Percentiles rank a stretch among this genome's conserved stretches.
These are phyloP conservation scores for Fusarium piperis DNA, from an alignment of 2,329 filamentous ascomycete genomes.

Conservation along the genomic window DNA sequence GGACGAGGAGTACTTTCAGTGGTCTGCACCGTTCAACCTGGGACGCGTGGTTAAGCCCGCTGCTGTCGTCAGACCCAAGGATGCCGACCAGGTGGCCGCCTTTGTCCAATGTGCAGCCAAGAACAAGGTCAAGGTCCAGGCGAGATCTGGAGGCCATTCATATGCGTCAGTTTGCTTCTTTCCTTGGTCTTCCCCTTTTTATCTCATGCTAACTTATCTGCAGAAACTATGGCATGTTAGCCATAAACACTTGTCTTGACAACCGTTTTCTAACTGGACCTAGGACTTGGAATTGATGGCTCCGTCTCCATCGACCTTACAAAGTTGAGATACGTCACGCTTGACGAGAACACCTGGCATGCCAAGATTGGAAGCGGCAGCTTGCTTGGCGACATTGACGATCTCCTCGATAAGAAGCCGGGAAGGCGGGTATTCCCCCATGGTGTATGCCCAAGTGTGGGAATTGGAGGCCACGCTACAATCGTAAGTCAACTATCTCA, in stretches of 20 bases:
- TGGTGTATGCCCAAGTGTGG: background rate
- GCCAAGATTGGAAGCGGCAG: too few relatives aligned
- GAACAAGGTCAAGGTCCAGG: background rate
- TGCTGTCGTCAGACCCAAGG: background rate
- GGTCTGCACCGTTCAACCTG: background rate
- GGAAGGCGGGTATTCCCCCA: too few relatives aligned
- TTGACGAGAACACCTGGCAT: too few relatives aligned
- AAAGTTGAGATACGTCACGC: too few relatives aligned
- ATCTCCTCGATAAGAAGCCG: too few relatives aligned
- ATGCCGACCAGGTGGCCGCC: background rate
- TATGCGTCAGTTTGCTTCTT: background rate
- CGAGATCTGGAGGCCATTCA: background rate
- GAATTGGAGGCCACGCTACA: background rate
- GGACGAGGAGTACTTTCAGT: too few relatives aligned
- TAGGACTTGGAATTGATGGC: too few relatives aligned
- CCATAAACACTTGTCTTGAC: background rate
- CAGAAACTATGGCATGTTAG: too few relatives aligned
- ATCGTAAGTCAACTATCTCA: background rate
- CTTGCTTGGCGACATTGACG: too few relatives aligned
- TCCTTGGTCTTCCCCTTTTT: too few relatives aligned
- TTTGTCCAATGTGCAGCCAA: background rate
- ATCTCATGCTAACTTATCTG: background rate
- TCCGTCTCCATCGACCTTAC: too few relatives aligned
- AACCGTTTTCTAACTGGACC: too few relatives aligned
- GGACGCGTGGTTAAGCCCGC: background rate